Evolutionary conservation across 192 early-diverging fungal genomes (phyloP), one percentile per base, ranked within the genome.

Genomic region (Spinellus fusiger): DNA sequence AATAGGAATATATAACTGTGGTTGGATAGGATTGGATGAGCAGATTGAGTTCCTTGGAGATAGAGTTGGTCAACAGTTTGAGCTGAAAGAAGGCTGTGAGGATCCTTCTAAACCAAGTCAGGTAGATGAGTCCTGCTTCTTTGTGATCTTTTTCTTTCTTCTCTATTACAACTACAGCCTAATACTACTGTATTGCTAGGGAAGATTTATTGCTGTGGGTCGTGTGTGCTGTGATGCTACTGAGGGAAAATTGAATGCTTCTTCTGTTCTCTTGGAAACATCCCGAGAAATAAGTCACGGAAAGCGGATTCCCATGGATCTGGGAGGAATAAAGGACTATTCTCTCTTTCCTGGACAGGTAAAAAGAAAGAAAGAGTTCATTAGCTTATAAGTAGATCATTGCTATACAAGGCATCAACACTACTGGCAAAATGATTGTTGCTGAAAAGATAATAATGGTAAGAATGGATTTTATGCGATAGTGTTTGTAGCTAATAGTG

Each of bases 311-410:
- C 75, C 74, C 25, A 66, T 98, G 48, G 79, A 87, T 52, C 63
- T 94, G 7, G 71, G 66, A 9, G 60, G 77, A 26, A 40, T 87
- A 20, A 49, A 82, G 9, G 71, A 77, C n/a, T 89, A 82, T 64
- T 67, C 81, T 33, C 76, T 98, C 25, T 97, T 97, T 61, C 94
- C 94, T 2, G 96, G 96, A 25, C 94, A 95, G 68, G 72, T 71
- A 44, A 44, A n/a, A 44, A 3, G 2, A n/a, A n/a, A n/a, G n/a
- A n/a, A 49, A 5, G 53, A 40, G 16, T 1, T 29, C 2, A 8
- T 51, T 61, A 29, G 26, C 28, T 29, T 1, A 2, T 44, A 10
- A 44, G 10, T 44, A 44, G n/a, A n/a, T n/a, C 6, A 20, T 55
- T 26, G 51, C 32, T 10, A 54, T 54, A 4, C 7, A 62, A 62